These are phyloP conservation scores for Tripterygium wilfordii DNA, from an alignment of 177 flowering plant genomes.

Conservation along the genomic window DNA sequence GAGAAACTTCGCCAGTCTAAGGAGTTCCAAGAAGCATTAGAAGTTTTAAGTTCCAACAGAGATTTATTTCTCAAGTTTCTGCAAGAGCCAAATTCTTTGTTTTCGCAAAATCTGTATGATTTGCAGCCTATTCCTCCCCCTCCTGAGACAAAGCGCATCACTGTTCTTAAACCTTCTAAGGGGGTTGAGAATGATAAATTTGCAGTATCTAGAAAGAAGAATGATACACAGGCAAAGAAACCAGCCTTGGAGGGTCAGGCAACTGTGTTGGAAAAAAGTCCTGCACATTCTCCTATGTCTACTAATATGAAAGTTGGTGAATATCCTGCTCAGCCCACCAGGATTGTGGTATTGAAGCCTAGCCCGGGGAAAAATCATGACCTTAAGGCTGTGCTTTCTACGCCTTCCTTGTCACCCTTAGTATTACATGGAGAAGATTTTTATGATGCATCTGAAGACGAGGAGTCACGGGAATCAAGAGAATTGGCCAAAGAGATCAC, in stretches of 20 bases:
- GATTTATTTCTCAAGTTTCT: conserved; percentile 75
- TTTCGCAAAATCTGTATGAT: conserved; percentile 48
- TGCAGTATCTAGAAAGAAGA: conserved; percentile 28
- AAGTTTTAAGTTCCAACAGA: conserved; percentile 68
- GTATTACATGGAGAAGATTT: conserved; percentile 22
- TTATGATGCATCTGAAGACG: conserved; percentile 39
- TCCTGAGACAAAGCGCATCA: conserved; percentile 74
- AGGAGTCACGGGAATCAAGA: conserved; percentile 47
- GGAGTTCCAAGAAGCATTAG: conserved; percentile 87
- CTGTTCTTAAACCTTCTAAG: conserved; percentile 85
- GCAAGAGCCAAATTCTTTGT: conserved; percentile 74
- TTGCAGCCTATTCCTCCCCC: conserved; percentile 45
- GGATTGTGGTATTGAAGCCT: conserved; percentile 90
- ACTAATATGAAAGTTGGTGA: conserved; percentile 29
- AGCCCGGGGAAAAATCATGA: conserved; percentile 56
- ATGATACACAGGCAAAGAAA: conserved; percentile 36
- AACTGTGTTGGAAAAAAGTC: conserved; percentile 33
- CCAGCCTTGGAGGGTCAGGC: conserved; percentile 23
- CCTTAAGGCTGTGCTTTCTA: conserved; percentile 38
- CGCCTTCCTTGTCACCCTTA: conserved; percentile 40
- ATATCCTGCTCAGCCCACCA: conserved; percentile 55
- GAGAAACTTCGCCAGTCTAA: conserved; percentile 78
- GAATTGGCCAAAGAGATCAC: conserved; percentile 65
- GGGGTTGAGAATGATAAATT: conserved; percentile 29
- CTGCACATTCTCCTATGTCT: conserved; percentile 22